A percentile compares a stretch with the other conserved stretches of the same genome.
Conservation (phyloP, 495 filamentous ascomycete species). For the Xylaria scruposa region DNA sequence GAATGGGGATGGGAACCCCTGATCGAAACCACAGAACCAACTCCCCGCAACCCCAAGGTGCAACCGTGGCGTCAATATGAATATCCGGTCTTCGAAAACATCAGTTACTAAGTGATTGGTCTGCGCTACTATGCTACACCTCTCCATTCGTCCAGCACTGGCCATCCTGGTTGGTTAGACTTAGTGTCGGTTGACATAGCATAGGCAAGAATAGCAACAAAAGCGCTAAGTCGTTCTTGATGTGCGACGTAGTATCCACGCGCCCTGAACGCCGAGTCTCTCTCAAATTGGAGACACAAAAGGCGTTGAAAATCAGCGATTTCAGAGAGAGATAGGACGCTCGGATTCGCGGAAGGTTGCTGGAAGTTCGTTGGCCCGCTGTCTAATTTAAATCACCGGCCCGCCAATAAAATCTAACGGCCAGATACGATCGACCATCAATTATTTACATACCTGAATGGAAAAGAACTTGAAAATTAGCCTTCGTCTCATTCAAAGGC, state of each 20-base stretch:
- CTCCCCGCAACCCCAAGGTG: not conserved
- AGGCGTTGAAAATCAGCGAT: not conserved
- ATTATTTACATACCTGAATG: not conserved
- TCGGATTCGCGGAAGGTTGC: not conserved
- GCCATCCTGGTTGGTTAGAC: not conserved
- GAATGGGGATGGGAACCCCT: not conserved
- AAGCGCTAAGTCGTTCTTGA: not conserved
- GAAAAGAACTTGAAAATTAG: not conserved
- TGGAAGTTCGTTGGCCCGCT: not conserved
- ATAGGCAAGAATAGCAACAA: not conserved
- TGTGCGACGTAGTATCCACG: not conserved
- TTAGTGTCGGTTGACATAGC: not conserved
- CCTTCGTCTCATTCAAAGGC: not conserved
- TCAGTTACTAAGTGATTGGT: not conserved
- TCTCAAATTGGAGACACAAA: not conserved
- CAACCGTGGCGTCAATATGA: slow-evolving; percentile 5
- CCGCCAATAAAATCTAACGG: slow-evolving; percentile 11
- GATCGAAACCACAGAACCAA: not conserved
- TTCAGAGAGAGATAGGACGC: not conserved
- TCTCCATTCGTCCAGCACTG: not conserved
- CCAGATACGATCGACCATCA: slow-evolving; percentile 1
- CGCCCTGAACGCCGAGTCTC: not conserved
- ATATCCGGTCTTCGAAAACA: not conserved
- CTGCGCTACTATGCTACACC: not conserved
- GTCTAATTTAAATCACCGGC: slow-evolving; percentile 8